These are phyloP conservation scores for Brassica carinata DNA, from an alignment of 345 rosid species.

Conservation along the genomic window DNA sequence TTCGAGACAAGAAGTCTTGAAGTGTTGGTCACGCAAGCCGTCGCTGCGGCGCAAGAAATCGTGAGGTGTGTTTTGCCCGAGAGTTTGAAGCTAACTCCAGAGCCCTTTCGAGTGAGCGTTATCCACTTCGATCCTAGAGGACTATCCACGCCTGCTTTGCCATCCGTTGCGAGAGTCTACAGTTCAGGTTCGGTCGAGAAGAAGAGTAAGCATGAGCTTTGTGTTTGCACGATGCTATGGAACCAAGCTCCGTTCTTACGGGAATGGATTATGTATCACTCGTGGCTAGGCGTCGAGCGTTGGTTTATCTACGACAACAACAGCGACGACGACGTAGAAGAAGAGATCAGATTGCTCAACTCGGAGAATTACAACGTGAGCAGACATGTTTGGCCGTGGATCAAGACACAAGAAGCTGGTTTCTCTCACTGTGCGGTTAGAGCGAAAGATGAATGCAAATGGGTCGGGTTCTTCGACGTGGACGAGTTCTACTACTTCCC, in stretches of 20 bases:
- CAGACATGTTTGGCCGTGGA: constrained; percentile 94
- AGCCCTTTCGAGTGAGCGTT: constrained; percentile 43
- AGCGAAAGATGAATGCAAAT: constrained; percentile 75
- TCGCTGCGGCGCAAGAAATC: constrained; percentile 88
- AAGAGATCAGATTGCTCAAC: constrained; percentile 61
- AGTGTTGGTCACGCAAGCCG: constrained; percentile 55
- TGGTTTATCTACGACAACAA: constrained; percentile 97
- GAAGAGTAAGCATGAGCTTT: constrained; percentile 59
- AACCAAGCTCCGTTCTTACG: constrained; percentile 78
- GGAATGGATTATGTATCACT: constrained; percentile 89
- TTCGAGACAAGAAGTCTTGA: constrained; percentile 53
- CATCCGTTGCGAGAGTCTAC: constrained; percentile 59
- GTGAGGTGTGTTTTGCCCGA: constrained; percentile 79
- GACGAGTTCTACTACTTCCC: constrained; percentile 93
- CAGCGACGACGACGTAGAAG: constrained; percentile 69
- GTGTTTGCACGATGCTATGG: constrained; percentile 95
- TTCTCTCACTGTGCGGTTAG: constrained; percentile 87
- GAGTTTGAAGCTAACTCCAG: constrained; percentile 53
- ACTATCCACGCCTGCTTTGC: constrained; percentile 29
- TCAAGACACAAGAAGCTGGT: constrained; percentile 96
- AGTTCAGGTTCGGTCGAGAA: constrained; percentile 49
- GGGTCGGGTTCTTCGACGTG: constrained; percentile 95
- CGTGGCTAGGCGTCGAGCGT: constrained; percentile 90
- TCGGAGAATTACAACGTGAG: constrained; percentile 62
- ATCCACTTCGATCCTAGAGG: constrained; percentile 19